Conservation (phyloP, 176 grass and related monocot genomes). For the Saccharum officinarum region DNA sequence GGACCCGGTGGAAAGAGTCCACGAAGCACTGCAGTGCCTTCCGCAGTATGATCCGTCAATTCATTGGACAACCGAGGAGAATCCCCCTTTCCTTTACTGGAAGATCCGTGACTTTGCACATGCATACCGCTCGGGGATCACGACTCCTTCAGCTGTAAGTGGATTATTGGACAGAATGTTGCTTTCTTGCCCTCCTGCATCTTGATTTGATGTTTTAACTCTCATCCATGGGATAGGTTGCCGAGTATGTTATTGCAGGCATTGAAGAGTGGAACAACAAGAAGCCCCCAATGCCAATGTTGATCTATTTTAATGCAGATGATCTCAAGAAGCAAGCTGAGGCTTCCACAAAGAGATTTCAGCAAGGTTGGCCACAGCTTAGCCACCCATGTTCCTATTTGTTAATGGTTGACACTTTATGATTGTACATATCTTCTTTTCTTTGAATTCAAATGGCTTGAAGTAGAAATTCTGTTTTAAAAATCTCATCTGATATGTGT, state of each 20-base stretch:
- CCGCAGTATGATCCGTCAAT: slow-evolving; percentile 42
- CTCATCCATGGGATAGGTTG: slow-evolving; percentile 56
- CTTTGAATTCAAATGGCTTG: neutral
- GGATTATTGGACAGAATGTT: neutral
- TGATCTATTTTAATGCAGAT: slow-evolving; percentile 66
- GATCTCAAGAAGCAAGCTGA: slow-evolving; percentile 84
- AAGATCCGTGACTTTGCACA: slow-evolving; percentile 91
- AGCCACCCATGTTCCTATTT: neutral
- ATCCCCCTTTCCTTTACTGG: slow-evolving; percentile 79
- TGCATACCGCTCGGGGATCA: slow-evolving; percentile 70
- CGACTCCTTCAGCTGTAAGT: slow-evolving; percentile 71
- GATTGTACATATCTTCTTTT: neutral
- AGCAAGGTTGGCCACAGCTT: slow-evolving; percentile 40
- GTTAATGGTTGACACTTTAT: slow-evolving; percentile 1
- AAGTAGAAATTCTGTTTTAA: neutral
- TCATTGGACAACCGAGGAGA: slow-evolving; percentile 30
- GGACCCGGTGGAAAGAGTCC: slow-evolving; percentile 62
- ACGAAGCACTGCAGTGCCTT: slow-evolving; percentile 51
- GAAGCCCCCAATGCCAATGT: slow-evolving; percentile 73
- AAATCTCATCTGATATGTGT: neutral
- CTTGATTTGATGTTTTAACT: neutral
- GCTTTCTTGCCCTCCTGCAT: neutral
- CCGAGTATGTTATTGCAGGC: slow-evolving; percentile 68
- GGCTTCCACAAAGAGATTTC: slow-evolving; percentile 80
- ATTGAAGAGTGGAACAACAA: slow-evolving; percentile 70